A percentile compares a stretch with the other conserved stretches of the same genome.
Conservation (phyloP, 805 yeast species). For the Candida lessepsii region DNA sequence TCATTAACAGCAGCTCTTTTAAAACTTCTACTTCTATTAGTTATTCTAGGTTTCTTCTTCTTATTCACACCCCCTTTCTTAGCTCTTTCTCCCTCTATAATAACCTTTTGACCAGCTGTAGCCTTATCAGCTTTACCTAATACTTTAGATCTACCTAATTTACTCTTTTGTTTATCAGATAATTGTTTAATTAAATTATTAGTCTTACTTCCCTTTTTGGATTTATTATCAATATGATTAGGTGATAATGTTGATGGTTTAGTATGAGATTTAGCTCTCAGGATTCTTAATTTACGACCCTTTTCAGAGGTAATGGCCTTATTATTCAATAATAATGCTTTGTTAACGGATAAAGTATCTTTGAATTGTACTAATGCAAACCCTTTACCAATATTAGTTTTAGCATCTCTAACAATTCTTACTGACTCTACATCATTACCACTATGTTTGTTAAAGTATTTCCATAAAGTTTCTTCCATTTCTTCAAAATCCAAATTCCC, state of each 20-base stretch:
- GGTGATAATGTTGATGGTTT: constrained; percentile 46
- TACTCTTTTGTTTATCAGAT: constrained; percentile 68
- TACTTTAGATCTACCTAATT: constrained; percentile 75
- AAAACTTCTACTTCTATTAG: constrained; percentile 55
- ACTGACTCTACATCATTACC: constrained; percentile 73
- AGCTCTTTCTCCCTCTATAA: constrained; percentile 77
- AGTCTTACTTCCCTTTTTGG: constrained; percentile 19
- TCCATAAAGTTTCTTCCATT: constrained; percentile 86
- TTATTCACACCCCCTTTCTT: constrained; percentile 42
- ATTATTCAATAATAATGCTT: constrained; percentile 76
- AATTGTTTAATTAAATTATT: constrained; percentile 27
- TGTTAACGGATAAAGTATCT: constrained; percentile 68
- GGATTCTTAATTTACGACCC: constrained; percentile 67
- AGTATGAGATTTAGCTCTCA: constrained; percentile 49
- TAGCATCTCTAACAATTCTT: constrained; percentile 85
- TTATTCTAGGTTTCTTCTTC: constrained; percentile 55
- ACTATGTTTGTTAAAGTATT: constrained; percentile 55
- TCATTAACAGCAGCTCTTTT: constrained; percentile 19
- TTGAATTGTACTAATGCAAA: constrained; percentile 93
- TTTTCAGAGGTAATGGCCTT: constrained; percentile 50
- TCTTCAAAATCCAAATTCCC: constrained; percentile 95
- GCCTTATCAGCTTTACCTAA: constrained; percentile 80
- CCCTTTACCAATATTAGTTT: constrained; percentile 95
- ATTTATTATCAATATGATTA: constrained; percentile 39
- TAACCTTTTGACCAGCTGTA: constrained; percentile 51